Evolutionary conservation across 2,329 filamentous ascomycete species (phyloP), one percentile per base, ranked within the genome.

Genomic region (Aspergillus pseudotamarii): DNA sequence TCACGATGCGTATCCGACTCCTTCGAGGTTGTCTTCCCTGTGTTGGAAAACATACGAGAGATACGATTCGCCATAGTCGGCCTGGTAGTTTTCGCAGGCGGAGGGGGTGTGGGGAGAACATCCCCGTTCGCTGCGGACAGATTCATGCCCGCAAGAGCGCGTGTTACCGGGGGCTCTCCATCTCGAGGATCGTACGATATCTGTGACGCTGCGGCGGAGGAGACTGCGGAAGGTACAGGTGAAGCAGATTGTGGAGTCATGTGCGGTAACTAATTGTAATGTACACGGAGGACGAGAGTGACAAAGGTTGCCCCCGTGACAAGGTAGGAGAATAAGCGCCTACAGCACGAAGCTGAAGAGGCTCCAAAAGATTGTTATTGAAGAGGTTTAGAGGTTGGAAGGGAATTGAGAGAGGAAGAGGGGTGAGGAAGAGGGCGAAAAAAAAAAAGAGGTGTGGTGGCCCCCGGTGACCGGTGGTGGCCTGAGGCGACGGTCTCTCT

Each of bases 11-110:
- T 61, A 32, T 78, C 72, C 38, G 73, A 63, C 30, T 78, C 74
- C 59, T 72, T 76, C 8, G 72, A 67, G 6, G 72, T 69, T 21
- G 71, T 68, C 65, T 77, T 80, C 16, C 78, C 78, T n/a, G 76
- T 72, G 60, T 77, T 73, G 28, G 78, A 76, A 67, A 82, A 82
- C 78, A 82, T 82, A 64, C 80, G 80, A 21, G 80, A 79, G 54
- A 82, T 70, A 56, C 79, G 79, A 66, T 76, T 71, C 56, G 80
- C 75, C 80, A 82, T 82, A 30, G 78, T 81, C 23, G 77, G 70
- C 69, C 73, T 81, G 38, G 73, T 70, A 9, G 72, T 68, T 64
- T 79, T 80, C 19, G 71, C 65, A 54, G 67, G 65, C 64, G 53
- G 69, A 64, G 68, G 75, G 61, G 67, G 71, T 26, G 69, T 54